Evolutionary conservation across 805 yeast species (phyloP).

Genomic region (Wickerhamomyces silvicola): DNA sequence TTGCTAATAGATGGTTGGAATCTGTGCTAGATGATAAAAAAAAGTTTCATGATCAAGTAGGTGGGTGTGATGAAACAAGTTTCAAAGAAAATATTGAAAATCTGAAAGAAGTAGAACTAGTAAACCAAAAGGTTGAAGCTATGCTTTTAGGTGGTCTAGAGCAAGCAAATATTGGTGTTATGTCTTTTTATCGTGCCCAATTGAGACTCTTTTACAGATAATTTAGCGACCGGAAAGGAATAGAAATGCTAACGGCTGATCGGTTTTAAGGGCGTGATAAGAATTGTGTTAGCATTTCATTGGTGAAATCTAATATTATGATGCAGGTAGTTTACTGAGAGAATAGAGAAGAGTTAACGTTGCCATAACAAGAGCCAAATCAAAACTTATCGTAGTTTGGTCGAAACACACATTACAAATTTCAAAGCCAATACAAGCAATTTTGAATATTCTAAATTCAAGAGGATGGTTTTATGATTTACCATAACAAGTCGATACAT

Average conservation of each 20-base stretch:
- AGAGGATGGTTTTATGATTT: constrained; percentile 61
- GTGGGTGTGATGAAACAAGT: constrained; percentile 44
- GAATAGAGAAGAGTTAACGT: constrained; percentile 95
- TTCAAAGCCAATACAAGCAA: constrained; percentile 47
- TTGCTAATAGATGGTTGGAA: constrained; percentile 46
- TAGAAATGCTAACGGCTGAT: constrained; percentile 90
- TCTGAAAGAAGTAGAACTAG: constrained; percentile 60
- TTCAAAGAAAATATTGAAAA: constrained; percentile 70
- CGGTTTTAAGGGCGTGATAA: constrained; percentile 95
- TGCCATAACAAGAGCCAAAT: constrained; percentile 84
- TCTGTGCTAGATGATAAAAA: constrained; percentile 45
- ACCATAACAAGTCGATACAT: constrained; percentile 28
- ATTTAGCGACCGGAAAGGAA: constrained; percentile 27
- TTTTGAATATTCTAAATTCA: constrained; percentile 49
- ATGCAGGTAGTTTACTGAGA: constrained; percentile 69
- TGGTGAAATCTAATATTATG: constrained; percentile 73
- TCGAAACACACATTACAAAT: constrained; percentile 55
- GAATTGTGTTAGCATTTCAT: constrained; percentile 81
- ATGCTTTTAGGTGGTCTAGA: constrained; percentile 55
- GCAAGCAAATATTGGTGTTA: constrained; percentile 65
- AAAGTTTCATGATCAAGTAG: constrained; percentile 70
- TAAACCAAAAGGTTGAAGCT: constrained; percentile 54
- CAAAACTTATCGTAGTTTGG: constrained; percentile 80
- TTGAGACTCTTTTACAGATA: constrained; percentile 38
- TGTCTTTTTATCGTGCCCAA: constrained; percentile 87